Conservation (phyloP, 148 eudicot genomes). For the Tetragonia tetragonoides region DNA sequence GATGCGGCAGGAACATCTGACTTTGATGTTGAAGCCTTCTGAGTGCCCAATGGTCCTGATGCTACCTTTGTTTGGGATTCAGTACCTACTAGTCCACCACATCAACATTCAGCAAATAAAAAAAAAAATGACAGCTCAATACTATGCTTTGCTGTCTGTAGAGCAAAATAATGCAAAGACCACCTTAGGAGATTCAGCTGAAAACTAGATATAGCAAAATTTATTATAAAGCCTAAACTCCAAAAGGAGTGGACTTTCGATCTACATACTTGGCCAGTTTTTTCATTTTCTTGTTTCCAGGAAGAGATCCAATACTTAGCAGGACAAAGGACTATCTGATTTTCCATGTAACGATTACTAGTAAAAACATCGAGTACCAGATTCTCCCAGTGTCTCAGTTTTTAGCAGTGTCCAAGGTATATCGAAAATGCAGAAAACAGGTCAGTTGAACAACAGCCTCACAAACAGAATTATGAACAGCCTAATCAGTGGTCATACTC, state of each 20-base stretch:
- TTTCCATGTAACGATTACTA: neutral
- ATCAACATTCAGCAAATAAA: conserved; percentile 3
- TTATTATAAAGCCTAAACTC: neutral
- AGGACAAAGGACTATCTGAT: neutral
- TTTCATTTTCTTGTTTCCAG: neutral
- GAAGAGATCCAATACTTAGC: neutral
- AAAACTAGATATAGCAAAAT: neutral
- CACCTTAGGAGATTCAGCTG: neutral
- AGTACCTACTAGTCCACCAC: conserved; percentile 9
- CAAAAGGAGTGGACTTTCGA: neutral
- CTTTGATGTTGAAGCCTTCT: conserved; percentile 32
- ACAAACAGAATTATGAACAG: neutral
- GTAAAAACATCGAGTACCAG: too few relatives aligned
- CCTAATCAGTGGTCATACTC: neutral
- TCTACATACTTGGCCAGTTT: neutral
- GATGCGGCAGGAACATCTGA: conserved; percentile 58
- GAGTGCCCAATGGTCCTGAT: conserved; percentile 18
- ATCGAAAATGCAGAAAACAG: neutral
- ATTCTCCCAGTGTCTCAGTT: neutral
- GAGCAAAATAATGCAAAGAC: too few relatives aligned
- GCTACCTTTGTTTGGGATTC: conserved; percentile 34
- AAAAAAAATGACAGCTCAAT: neutral
- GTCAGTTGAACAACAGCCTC: neutral
- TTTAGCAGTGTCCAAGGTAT: neutral
- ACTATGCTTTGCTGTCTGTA: neutral